These are phyloP conservation scores for Eutrema japonicum DNA, from an alignment of 345 rosid species.

Conservation along the genomic window DNA sequence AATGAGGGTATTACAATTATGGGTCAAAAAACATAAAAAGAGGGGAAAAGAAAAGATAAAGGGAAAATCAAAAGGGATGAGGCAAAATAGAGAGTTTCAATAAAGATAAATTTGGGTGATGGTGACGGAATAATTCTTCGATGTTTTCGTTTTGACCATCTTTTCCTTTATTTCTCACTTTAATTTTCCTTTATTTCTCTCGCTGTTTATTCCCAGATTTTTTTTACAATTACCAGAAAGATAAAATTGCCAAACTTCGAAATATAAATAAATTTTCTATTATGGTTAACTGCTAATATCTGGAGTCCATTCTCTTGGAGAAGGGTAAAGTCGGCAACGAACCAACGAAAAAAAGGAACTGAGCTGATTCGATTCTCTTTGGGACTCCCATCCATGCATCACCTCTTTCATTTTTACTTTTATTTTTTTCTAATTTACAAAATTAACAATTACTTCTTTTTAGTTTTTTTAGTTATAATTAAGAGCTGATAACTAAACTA, in stretches of 20 bases:
- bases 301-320: slow-evolving; percentile 54
- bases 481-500: too few species aligned
- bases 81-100: slow-evolving; percentile 52
- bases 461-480: background rate
- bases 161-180: slow-evolving; percentile 47
- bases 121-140: slow-evolving; percentile 49
- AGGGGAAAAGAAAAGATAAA: slow-evolving; percentile 46
- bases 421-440: slow-evolving; percentile 16
- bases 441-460: background rate
- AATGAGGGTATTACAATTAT: slow-evolving; percentile 3
- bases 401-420: slow-evolving; percentile 36
- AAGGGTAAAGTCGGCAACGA: slow-evolving; percentile 43
- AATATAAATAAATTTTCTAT: background rate
- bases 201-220: slow-evolving; percentile 24
- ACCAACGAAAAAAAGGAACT: slow-evolving; percentile 35
- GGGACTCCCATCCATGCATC: slow-evolving; percentile 54
- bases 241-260: slow-evolving; percentile 17
- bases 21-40: slow-evolving; percentile 48
- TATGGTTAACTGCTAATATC: slow-evolving; percentile 32
- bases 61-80: slow-evolving; percentile 49
- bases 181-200: slow-evolving; percentile 41
- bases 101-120: slow-evolving; percentile 52
- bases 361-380: slow-evolving; percentile 49
- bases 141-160: slow-evolving; percentile 54
- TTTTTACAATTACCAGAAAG: background rate